phyloP scores from a whole-genome alignment of 2,329 filamentous ascomycete species.

The Colletotrichum sp. region DNA sequence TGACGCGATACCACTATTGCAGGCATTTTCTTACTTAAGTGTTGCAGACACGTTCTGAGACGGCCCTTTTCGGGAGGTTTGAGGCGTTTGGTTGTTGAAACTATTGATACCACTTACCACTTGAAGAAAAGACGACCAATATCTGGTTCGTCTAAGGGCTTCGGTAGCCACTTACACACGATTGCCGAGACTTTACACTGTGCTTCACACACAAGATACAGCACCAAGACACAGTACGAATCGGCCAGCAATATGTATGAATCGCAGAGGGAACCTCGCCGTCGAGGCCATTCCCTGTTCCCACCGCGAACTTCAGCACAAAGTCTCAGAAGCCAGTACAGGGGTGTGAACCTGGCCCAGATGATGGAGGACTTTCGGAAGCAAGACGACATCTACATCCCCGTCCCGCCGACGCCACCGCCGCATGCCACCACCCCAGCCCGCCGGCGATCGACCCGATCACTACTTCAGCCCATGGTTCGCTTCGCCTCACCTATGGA shows the following conservation, averaged over 20 bases:
- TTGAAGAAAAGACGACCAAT: not conserved
- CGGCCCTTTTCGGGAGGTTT: not conserved
- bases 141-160: not conserved
- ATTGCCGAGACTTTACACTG: not conserved
- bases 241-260: not conserved
- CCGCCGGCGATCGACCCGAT: not conserved
- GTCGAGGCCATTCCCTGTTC: conserved; percentile 6
- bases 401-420: conserved; percentile 14
- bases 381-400: conserved; percentile 16
- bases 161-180: not conserved
- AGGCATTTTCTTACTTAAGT: conserved; percentile 5
- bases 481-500: conserved; percentile 5
- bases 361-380: conserved; percentile 16
- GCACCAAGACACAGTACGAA: not conserved
- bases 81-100: not conserved
- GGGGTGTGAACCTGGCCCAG: not conserved
- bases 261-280: not conserved
- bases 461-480: not conserved
- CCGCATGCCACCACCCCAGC: not conserved
- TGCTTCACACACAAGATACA: not conserved
- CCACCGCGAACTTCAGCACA: conserved; percentile 5
- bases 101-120: not conserved
- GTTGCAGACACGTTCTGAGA: not conserved
- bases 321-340: conserved; percentile 15
- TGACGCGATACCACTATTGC: not conserved